These are phyloP conservation scores for Aspergillus sp. DNA, from an alignment of 2,329 filamentous ascomycete species.

Conservation along the genomic window DNA sequence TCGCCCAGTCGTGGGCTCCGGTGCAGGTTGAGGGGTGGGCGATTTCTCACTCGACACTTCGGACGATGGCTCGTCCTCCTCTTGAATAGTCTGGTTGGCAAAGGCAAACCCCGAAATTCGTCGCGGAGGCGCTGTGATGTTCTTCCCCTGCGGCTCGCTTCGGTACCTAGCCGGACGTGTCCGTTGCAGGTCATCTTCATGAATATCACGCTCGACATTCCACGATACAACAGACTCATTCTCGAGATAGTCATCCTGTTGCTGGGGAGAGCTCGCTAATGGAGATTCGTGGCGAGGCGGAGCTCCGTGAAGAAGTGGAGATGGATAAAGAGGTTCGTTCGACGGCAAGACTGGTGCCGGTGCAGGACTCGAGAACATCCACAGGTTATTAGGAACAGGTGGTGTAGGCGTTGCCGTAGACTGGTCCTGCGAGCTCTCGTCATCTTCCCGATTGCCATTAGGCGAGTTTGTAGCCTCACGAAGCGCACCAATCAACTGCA, in stretches of 20 bases:
- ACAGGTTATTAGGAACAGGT: slow-evolving; percentile 18
- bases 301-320: slow-evolving; percentile 16
- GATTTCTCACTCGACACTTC: background rate
- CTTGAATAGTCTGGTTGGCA: slow-evolving; percentile 19
- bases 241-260: slow-evolving; percentile 20
- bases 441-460: slow-evolving; percentile 1
- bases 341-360: slow-evolving; percentile 12
- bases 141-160: slow-evolving; percentile 18
- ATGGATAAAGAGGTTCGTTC: slow-evolving; percentile 21
- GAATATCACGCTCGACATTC: slow-evolving; percentile 28
- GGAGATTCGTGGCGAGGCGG: slow-evolving; percentile 5
- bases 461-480: slow-evolving; percentile 19
- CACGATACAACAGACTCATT: slow-evolving; percentile 29
- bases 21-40: background rate
- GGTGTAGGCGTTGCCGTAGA: slow-evolving; percentile 28
- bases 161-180: slow-evolving; percentile 20
- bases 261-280: slow-evolving; percentile 12
- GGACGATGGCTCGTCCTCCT: slow-evolving; percentile 20
- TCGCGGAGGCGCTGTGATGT: slow-evolving; percentile 30
- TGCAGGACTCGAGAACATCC: slow-evolving; percentile 21
- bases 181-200: slow-evolving; percentile 28
- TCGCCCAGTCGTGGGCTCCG: background rate
- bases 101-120: slow-evolving; percentile 26
- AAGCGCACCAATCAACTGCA: slow-evolving; percentile 22
- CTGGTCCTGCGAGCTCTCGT: slow-evolving; percentile 1